phyloP scores from a whole-genome alignment of 176 grass and related monocot genomes.

The Oryza punctata region DNA sequence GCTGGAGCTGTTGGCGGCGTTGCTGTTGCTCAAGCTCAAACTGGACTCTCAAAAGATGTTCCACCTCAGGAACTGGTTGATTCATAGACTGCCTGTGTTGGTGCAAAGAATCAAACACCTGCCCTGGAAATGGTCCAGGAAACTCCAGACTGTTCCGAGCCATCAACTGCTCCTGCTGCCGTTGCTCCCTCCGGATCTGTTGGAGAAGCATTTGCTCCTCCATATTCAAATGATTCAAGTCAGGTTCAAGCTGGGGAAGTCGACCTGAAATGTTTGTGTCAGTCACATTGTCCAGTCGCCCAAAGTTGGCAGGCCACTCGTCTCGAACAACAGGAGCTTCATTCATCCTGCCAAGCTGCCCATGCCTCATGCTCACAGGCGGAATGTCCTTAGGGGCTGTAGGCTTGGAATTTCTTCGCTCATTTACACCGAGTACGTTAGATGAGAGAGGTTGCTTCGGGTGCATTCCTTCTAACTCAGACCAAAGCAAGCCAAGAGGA shows the following conservation, averaged over 20 bases:
- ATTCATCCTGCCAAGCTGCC: constrained; percentile 43
- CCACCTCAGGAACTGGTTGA: constrained; percentile 62
- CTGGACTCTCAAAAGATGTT: constrained; percentile 70
- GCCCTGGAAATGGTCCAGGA: constrained; percentile 54
- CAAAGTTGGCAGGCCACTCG: constrained; percentile 55
- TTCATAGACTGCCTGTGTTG: constrained; percentile 57
- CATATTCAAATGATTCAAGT: constrained; percentile 66
- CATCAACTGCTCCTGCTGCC: constrained; percentile 72
- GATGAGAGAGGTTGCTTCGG: constrained; percentile 88
- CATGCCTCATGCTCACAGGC: constrained; percentile 52
- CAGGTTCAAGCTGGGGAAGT: constrained; percentile 55
- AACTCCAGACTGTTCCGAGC: constrained; percentile 56
- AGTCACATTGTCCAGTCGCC: constrained; percentile 45
- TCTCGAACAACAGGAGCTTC: constrained; percentile 46
- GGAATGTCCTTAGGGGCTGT: constrained; percentile 60
- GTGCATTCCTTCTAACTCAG: constrained; percentile 88
- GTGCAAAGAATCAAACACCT: constrained; percentile 51
- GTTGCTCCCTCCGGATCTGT: constrained; percentile 71
- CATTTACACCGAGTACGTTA: constrained; percentile 49
- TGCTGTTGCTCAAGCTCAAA: constrained; percentile 84
- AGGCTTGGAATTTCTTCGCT: constrained; percentile 49
- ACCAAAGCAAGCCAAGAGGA: constrained; percentile 93
- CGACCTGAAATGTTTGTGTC: constrained; percentile 56
- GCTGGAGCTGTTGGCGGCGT: constrained; percentile 73
- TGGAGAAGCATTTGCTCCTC: constrained; percentile 73